Evolutionary conservation across 345 rosid species (phyloP).

Genomic region (Melaleuca alternifolia): DNA sequence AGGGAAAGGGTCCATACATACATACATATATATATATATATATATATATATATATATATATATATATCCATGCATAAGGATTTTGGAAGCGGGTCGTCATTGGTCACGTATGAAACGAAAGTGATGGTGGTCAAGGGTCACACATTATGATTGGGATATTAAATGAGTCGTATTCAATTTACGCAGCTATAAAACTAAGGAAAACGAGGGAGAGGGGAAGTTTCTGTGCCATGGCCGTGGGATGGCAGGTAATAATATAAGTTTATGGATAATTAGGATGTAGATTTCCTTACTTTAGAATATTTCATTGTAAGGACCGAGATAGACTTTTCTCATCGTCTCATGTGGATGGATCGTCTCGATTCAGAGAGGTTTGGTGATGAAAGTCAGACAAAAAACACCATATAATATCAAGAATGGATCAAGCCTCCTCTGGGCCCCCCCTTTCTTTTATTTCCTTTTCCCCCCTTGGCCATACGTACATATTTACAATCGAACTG

Average conservation of each 20-base stretch:
- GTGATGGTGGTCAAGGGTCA: neutral
- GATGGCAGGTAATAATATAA: neutral
- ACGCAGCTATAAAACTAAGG: neutral
- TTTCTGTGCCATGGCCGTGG: neutral
- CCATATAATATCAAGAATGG: neutral
- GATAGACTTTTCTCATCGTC: too few relatives aligned
- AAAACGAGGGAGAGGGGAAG: neutral
- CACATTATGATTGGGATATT: neutral
- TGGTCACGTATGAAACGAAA: neutral
- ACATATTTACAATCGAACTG: too few relatives aligned
- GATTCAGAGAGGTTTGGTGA: neutral
- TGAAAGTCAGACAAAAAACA: neutral
- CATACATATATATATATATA: too few relatives aligned
- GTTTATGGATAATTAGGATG: neutral
- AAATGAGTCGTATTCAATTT: neutral
- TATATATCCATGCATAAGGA: neutral
- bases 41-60: neutral
- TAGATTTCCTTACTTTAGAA: neutral
- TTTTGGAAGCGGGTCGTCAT: neutral
- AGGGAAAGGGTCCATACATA: neutral
- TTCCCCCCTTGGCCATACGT: too few relatives aligned
- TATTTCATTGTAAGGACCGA: neutral
- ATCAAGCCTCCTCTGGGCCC: neutral
- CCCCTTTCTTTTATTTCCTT: too few relatives aligned
- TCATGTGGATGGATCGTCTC: too few relatives aligned